These are phyloP conservation scores for Ophiorrhiza pumila DNA, from an alignment of 257 asterid genomes.

Conservation along the genomic window DNA sequence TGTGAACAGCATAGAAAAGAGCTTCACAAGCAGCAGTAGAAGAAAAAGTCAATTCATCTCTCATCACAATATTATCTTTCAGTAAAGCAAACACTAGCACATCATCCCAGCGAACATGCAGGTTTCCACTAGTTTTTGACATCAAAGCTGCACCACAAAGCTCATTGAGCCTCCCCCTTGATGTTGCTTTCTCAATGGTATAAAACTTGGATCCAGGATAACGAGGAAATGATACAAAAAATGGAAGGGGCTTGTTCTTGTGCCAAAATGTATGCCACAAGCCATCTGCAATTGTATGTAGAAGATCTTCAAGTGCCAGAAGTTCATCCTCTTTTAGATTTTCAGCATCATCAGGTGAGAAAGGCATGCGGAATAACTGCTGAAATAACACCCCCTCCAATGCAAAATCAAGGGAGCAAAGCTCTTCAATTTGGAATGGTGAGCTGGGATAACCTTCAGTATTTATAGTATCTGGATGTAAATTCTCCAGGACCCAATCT, in stretches of 20 bases:
- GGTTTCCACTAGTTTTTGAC: conserved; percentile 40
- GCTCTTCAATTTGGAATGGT: conserved; percentile 59
- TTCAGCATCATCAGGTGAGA: conserved; percentile 48
- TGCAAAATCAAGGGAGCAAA: conserved; percentile 66
- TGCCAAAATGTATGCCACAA: conserved; percentile 89
- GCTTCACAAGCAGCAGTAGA: conserved; percentile 61
- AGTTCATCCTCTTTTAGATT: conserved; percentile 56
- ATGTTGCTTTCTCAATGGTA: conserved; percentile 62
- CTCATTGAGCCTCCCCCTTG: conserved; percentile 54
- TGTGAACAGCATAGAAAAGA: conserved; percentile 61
- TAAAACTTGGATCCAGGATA: conserved; percentile 70
- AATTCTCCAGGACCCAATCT: conserved; percentile 60
- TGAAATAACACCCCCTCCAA: conserved; percentile 73
- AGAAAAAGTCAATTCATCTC: conserved; percentile 41
- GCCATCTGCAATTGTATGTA: conserved; percentile 65
- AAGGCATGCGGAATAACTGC: conserved; percentile 88
- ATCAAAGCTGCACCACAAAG: conserved; percentile 68
- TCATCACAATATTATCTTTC: conserved; percentile 42
- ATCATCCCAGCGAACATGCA: conserved; percentile 60
- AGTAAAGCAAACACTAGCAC: conserved; percentile 53
- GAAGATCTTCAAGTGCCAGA: conserved; percentile 74
- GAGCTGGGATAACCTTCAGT: conserved; percentile 35
- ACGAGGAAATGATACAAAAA: conserved; percentile 56
- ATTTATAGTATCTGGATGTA: conserved; percentile 23
- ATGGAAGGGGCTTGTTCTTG: conserved; percentile 57